These are phyloP conservation scores for Colletotrichum limetticola DNA, from an alignment of 2,329 filamentous ascomycete genomes.

Conservation along the genomic window DNA sequence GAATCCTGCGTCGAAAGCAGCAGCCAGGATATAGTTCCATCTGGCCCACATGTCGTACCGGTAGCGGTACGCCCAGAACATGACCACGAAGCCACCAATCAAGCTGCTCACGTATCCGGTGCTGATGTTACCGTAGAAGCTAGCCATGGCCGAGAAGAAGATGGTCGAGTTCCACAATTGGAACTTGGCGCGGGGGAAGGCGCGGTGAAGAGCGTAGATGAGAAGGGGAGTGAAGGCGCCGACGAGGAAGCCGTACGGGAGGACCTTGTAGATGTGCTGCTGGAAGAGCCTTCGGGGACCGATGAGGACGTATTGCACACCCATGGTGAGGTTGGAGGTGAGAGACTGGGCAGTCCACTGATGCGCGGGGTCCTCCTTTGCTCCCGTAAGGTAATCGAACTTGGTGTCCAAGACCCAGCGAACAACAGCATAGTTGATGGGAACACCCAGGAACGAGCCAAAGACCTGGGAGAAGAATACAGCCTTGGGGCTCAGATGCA, in stretches of 20 bases:
- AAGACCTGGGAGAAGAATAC: constrained; percentile 72
- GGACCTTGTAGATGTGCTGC: constrained; percentile 55
- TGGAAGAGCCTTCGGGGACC: constrained; percentile 55
- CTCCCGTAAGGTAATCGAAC: constrained; percentile 63
- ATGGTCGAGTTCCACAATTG: constrained; percentile 71
- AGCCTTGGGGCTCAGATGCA: constrained; percentile 68
- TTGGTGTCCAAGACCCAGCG: constrained; percentile 69
- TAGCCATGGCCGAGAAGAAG: constrained; percentile 65
- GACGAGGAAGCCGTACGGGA: constrained; percentile 65
- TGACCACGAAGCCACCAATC: constrained; percentile 69
- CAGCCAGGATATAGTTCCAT: constrained; percentile 71
- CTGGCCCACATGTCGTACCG: constrained; percentile 66
- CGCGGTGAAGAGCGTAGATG: constrained; percentile 61
- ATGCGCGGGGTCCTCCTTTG: constrained; percentile 62
- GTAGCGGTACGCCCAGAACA: constrained; percentile 67
- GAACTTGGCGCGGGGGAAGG: constrained; percentile 63
- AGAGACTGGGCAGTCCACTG: constrained; percentile 71
- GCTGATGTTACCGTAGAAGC: constrained; percentile 71
- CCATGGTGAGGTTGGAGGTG: constrained; percentile 61
- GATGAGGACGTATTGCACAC: constrained; percentile 70
- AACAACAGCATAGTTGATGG: constrained; percentile 70
- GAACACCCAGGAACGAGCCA: constrained; percentile 67
- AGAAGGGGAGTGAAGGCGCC: constrained; percentile 57
- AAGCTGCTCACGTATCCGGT: constrained; percentile 68
- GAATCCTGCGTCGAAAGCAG: constrained; percentile 71